Evolutionary conservation across 441 rosid species (phyloP), one percentile per base, ranked within the genome.

Genomic region (Eruca vesicaria): DNA sequence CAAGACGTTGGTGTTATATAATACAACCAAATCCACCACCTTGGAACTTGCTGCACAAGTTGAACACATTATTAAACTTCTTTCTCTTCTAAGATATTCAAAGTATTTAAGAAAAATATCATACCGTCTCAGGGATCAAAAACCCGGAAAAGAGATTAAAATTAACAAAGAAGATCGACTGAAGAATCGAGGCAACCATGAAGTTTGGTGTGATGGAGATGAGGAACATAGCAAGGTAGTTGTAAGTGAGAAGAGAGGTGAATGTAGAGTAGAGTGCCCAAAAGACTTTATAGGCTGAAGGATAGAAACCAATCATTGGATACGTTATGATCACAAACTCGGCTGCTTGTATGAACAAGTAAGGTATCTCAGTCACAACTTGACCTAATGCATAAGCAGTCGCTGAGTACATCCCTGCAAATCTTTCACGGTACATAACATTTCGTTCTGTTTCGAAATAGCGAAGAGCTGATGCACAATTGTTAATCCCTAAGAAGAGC

Each of bases 401-500:
- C 1, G 87, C 61, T 57, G 87, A 83, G 77, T 86, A 86, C 93
- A 86, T 83, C 38, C 90, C 89, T 0, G 89, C 86, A 58, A 85
- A 88, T 75, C 82, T 82, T 78, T 87, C 88, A 0, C 91, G 84
- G 48, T 89, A 89, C 89, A 85, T 87, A 26, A 85, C 86, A 10
- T 68, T 85, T 36, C 84, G 75, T 23, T 84, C 89, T 9, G 62
- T 77, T 8, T 80, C 83, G 32, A 86, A 77, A 50, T 85, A 79
- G 7, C 76, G 81, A 35, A 85, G 55, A 20, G 81, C 87, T 7
- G 81, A 61, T 19, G 86, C 59, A 67, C 89, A 81, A 59, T 84
- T 88, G 36, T 67, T 84, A 70, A 84, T 60, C 62, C 90, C 93
- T 63, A 86, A 63, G 78, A 86, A 86, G 26, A 83, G 43, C 53